Evolutionary conservation across 257 asterid species (phyloP), one percentile per base, ranked within the genome.

Genomic region (Jacaranda mimosifolia): DNA sequence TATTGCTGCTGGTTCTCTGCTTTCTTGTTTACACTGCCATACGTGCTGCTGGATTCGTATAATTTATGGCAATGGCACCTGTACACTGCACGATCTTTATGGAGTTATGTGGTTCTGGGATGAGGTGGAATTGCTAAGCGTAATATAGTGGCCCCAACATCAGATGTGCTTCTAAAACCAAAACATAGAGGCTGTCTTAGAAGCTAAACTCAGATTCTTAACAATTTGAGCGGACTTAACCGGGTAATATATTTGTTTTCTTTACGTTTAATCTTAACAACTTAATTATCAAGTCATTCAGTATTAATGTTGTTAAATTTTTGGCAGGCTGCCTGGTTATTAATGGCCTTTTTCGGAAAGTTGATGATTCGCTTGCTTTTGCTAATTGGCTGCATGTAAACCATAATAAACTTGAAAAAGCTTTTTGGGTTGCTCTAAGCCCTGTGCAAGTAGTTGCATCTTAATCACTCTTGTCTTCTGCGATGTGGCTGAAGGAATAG

Each of bases 241-340:
- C 89, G 86, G 91, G 95, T 89, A 88, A 88, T 78, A 59, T 80
- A 77, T 84, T 18, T 67, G 48, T 78, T 75, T 73, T 76, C 64
- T 64, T 46, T 66, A 75, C 49, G 62, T 75, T 70, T 68, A 46
- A 68, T 82, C 67, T 67, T 40, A 69, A 36, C 65, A 52, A 43
- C 80, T 79, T 5, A 46, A 26, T 19, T 32, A 60, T 56, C 42
- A 42, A 67, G 78, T 48, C 72, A 68, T 74, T 74, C 80, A 62
- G 26, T 89, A 85, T 91, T 89, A 84, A 89, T 77, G 77, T 73
- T 80, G 73, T 84, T 85, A 73, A 81, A 83, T 84, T 91, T 91
- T 87, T 91, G 95, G 87, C 92, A 89, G 97, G 95, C 91, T 77
- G 79, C 87, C 75, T 85, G 86, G 85, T 80, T 82, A 81, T 60